Evolutionary conservation across 495 filamentous ascomycete species (phyloP).

Genomic region (Penicillium bialowiezense): DNA sequence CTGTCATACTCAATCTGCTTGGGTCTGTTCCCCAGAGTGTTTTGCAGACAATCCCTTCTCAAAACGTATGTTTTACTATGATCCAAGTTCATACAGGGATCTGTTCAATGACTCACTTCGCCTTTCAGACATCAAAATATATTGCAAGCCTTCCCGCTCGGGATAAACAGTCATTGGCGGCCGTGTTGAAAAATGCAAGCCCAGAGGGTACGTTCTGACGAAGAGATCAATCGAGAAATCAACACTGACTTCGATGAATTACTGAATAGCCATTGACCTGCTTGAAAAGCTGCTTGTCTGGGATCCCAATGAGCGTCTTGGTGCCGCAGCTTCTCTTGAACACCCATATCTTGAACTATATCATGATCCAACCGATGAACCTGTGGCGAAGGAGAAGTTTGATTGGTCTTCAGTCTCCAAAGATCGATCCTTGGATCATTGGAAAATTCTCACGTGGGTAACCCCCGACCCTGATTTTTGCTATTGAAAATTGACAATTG

Average conservation of each 20-base stretch:
- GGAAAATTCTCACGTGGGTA: conserved; percentile 99
- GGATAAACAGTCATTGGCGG: neutral
- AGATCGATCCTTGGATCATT: conserved; percentile 90
- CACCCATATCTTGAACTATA: conserved; percentile 93
- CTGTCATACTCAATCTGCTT: conserved; percentile 93
- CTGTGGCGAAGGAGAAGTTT: conserved; percentile 88
- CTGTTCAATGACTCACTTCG: neutral
- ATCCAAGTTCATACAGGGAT: too few relatives aligned
- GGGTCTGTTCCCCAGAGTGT: conserved; percentile 91
- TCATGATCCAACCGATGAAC: conserved; percentile 94
- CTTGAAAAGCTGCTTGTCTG: conserved; percentile 96
- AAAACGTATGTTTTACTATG: neutral
- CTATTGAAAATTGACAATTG: neutral
- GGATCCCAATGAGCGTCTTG: conserved; percentile 83
- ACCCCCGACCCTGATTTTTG: neutral
- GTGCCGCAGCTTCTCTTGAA: conserved; percentile 73
- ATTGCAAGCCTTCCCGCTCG: neutral
- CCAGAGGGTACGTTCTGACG: neutral
- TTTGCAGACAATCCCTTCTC: conserved; percentile 78
- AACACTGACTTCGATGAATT: neutral
- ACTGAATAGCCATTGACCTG: conserved; percentile 70
- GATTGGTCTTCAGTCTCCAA: conserved; percentile 99
- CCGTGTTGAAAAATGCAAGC: neutral
- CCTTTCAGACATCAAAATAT: neutral
- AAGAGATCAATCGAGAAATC: neutral